Conservation (phyloP, 768 basidiomycete species). For the Lepiota venenata region DNA sequence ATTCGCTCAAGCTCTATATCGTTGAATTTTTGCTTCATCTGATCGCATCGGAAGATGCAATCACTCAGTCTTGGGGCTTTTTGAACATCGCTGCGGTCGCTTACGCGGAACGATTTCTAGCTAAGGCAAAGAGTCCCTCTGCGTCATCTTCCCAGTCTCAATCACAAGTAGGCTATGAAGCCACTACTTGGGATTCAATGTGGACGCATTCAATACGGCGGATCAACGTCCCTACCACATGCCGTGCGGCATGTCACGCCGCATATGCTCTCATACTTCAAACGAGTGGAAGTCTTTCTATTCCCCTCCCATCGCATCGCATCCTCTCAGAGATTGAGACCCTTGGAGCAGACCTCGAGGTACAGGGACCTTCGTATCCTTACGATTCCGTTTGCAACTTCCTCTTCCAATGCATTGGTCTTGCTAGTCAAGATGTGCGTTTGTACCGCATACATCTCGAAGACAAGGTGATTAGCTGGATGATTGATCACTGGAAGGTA, state of each 20-base stretch:
- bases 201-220: conserved; percentile 85
- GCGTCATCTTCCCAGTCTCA: conserved; percentile 6
- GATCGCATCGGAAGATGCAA: conserved; percentile 59
- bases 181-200: conserved; percentile 68
- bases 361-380: conserved; percentile 87
- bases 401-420: conserved; percentile 60
- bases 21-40: conserved; percentile 54
- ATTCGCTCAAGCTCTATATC: conserved; percentile 53
- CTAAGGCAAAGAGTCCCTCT: conserved; percentile 13
- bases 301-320: conserved; percentile 46
- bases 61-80: conserved; percentile 83
- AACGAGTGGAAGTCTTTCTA: conserved; percentile 4
- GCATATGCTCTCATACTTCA: conserved; percentile 46
- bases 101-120: conserved; percentile 34
- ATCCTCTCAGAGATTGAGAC: conserved; percentile 73
- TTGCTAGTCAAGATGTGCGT: conserved; percentile 78
- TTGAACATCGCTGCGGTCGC: conserved; percentile 76
- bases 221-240: conserved; percentile 60
- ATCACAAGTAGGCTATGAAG: conserved; percentile 16
- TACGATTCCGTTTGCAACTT: conserved; percentile 91
- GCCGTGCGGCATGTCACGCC: conserved; percentile 76
- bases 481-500: conserved; percentile 67
- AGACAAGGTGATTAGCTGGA: conserved; percentile 82
- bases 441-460: conserved; percentile 84
- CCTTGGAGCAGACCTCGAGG: conserved; percentile 77